Base-by-base conservation (phyloP, 169 alveolate genomes). In the Cryptosporidium tyzzeri region DNA sequence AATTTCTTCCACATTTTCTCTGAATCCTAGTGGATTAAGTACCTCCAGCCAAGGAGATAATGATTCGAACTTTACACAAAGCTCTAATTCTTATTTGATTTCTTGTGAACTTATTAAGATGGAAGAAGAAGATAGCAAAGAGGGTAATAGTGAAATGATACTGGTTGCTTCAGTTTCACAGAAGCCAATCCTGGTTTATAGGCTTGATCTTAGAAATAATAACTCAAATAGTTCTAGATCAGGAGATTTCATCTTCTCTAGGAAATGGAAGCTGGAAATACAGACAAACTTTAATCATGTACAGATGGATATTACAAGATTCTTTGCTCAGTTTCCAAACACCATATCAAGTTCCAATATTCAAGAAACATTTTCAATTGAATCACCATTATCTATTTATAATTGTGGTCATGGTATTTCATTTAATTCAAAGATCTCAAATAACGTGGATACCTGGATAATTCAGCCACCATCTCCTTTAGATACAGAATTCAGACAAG, bases 381-480 rank as follows among this genome's bases (percentile, higher is more conserved):
- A 80, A 41, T 65, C 74, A 0, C 89, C 89, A 21, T 48, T 80
- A 10, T 80, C 89, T 3, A 65, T 67, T 23, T 80, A 80, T 26
- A 80, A 80, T 44, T 61, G 89, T 29, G 89, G 89, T 10, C 89
- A 80, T 23, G 50, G 41, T 3, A 33, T 65, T 29, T 45, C 59
- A 6, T 70, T 70, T n/a, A 44, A 39, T 29, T 41, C 67, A n/a
- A 33, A 39, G 14, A 26, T 41, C 14, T 80, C 89, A 37, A 73
- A 55, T 55, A 35, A 73, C 39, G 86, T 73, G 51, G 86, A 73
- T 73, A 59, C 80, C 23, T 80, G 89, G 89, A 39, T 80, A 37
- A 45, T 62, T 41, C 67, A 48, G 16, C 80, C 89, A 62, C 89
- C 89, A 3, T 70, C 84, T 8, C 59, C 65, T 16, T 37, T 21